Evolutionary conservation across 148 eudicot genomes (phyloP).

Genomic region (Euryodendron excelsum): DNA sequence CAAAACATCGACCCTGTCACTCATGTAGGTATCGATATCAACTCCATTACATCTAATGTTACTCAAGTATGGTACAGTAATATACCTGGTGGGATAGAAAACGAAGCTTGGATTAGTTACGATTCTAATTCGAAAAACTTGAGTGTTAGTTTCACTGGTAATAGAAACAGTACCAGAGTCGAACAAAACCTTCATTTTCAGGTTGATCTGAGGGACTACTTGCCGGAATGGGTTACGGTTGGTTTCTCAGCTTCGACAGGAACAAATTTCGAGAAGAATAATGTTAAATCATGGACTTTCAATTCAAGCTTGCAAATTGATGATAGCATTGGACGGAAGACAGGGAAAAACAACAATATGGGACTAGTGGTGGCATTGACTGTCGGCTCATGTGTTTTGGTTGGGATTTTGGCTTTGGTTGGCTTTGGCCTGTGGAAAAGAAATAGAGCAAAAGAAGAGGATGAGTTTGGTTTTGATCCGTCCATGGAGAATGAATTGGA

Average conservation of each 20-base stretch:
- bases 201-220: not conserved
- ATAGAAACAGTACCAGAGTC: not conserved
- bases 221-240: constrained; percentile 3
- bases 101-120: constrained; percentile 10
- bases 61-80: not conserved
- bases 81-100: not conserved
- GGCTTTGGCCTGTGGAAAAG: not conserved
- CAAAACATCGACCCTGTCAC: not conserved
- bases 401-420: constrained; percentile 1
- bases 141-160: not conserved
- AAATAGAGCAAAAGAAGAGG: not conserved
- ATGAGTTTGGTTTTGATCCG: not conserved
- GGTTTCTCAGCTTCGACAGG: constrained; percentile 16
- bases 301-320: too few species aligned
- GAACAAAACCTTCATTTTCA: not conserved
- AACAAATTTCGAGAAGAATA: not conserved
- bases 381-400: not conserved
- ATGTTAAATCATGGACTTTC: constrained; percentile 17
- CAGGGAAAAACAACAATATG: not conserved
- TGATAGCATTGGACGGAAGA: too few species aligned
- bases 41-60: not conserved
- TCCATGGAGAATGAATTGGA: constrained; percentile 20
- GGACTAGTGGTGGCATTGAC: not conserved
- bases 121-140: not conserved
- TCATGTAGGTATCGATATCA: constrained; percentile 8